Evolutionary conservation across 805 yeast genomes (phyloP).

Genomic region (Pichia deserticola): DNA sequence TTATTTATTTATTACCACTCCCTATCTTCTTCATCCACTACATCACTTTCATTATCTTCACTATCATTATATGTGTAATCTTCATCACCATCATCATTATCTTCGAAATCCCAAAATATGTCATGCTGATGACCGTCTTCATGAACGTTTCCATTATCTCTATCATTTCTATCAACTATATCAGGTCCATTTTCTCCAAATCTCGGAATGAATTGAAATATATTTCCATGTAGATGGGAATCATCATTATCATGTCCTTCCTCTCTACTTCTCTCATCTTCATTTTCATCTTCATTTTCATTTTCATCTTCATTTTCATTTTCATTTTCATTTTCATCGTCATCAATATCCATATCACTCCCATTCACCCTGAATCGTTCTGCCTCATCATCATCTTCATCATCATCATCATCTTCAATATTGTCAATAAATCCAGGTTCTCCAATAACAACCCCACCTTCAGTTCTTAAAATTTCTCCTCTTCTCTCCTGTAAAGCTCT

Average conservation of each 20-base stretch:
- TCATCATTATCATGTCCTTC: background rate
- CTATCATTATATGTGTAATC: background rate
- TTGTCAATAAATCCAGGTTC: background rate
- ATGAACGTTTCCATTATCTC: background rate
- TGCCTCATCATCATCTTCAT: background rate
- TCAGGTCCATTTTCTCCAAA: too few species aligned
- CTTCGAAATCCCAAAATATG: too few species aligned
- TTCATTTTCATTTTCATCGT: background rate
- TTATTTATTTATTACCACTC: background rate
- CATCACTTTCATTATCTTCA: background rate
- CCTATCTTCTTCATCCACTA: background rate
- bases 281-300: background rate
- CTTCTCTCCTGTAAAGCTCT: too few species aligned
- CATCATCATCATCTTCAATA: background rate
- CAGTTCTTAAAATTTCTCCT: too few species aligned
- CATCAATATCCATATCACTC: background rate
- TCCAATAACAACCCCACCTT: slow-evolving; percentile 5
- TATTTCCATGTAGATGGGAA: background rate
- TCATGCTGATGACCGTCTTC: background rate
- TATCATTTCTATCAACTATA: too few species aligned
- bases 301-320: background rate
- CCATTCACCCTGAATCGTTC: too few species aligned
- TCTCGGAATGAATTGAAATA: too few species aligned
- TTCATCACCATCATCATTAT: background rate
- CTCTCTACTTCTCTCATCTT: background rate